Conservation (phyloP, 176 grass and related monocot genomes). For the Aegilops umbellulata region DNA sequence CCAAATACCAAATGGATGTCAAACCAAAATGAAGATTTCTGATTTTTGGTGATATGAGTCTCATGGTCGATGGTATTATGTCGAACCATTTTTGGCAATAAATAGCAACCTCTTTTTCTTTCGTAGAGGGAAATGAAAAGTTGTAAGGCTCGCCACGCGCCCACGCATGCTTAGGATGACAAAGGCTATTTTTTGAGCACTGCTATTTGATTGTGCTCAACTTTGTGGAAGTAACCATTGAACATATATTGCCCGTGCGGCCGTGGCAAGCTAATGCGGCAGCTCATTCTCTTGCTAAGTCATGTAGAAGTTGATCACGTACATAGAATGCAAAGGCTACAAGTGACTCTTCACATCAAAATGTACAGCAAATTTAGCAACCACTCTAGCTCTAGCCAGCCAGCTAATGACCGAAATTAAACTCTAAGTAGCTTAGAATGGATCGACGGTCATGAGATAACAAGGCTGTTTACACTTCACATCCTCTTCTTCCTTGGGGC, state of each 20-base stretch:
- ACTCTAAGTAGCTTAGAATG: neutral
- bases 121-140: neutral
- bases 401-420: neutral
- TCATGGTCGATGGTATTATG: neutral
- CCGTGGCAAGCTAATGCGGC: neutral
- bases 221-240: neutral
- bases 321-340: neutral
- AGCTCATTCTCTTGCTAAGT: neutral
- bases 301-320: neutral
- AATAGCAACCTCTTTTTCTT: neutral
- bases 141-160: neutral
- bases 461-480: neutral
- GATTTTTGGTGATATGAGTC: neutral
- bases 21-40: neutral
- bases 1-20: neutral
- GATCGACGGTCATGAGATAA: conserved; percentile 26
- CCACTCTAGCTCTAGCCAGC: neutral
- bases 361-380: neutral
- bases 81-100: neutral
- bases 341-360: conserved; percentile 1
- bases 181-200: neutral
- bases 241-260: too few relatives aligned
- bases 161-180: neutral
- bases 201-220: neutral
- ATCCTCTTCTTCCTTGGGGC: neutral